A percentile compares a stretch with the other conserved stretches of the same genome.
Evolutionary conservation across 371 early-diverging fungal genomes (phyloP).

Genomic region (Mortierella sp.): DNA sequence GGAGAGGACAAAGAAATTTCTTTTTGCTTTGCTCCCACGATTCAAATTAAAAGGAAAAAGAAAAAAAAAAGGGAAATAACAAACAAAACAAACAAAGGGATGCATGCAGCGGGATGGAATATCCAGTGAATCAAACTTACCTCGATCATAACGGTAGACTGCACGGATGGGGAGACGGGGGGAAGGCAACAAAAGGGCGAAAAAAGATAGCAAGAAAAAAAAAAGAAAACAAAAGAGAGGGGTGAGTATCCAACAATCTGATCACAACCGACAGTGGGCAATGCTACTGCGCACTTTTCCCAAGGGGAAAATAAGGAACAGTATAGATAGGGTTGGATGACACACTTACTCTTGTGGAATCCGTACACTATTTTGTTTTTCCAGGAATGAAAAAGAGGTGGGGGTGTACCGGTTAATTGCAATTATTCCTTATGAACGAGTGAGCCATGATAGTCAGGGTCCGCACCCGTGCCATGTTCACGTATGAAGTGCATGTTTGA

Average conservation of each 20-base stretch:
- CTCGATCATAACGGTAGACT: conserved; percentile 56
- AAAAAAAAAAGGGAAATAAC: neutral
- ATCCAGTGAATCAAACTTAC: conserved; percentile 14
- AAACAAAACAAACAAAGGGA: neutral
- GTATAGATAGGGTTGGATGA: neutral
- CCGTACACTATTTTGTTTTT: conserved; percentile 49
- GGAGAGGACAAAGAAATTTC: neutral
- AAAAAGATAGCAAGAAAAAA: neutral
- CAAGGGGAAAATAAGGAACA: neutral
- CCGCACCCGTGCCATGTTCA: neutral
- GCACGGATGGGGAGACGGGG: neutral
- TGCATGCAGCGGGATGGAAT: conserved; percentile 8
- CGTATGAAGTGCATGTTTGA: neutral
- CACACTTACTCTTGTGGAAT: conserved; percentile 55
- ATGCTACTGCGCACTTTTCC: neutral
- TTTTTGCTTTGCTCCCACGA: neutral
- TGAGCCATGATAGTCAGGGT: conserved; percentile 1
- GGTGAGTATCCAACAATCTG: conserved; percentile 8
- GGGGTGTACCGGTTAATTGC: neutral
- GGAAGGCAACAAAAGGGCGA: neutral
- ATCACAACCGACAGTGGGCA: neutral
- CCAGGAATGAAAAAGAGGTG: neutral
- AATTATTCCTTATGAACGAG: neutral
- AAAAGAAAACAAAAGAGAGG: neutral
- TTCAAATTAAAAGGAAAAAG: neutral